A percentile compares a stretch with the other conserved stretches of the same genome.
Conservation (phyloP, 2,329 filamentous ascomycete species). For the Onygena corvina region DNA sequence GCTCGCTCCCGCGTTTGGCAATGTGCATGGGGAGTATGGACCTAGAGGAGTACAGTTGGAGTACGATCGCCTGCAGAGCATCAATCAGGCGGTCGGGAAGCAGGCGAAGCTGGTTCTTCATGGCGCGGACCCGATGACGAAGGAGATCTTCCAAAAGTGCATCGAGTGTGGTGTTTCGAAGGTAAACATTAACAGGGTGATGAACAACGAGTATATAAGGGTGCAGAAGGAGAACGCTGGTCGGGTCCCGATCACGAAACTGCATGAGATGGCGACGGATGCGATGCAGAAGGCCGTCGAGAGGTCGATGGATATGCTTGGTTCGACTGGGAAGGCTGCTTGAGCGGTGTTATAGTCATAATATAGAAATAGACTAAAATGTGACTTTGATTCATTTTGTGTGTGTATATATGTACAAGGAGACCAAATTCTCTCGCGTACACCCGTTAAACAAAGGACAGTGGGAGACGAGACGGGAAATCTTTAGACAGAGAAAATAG, state of each 20-base stretch:
- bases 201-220: slow-evolving; percentile 41
- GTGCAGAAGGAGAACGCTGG: slow-evolving; percentile 41
- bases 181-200: slow-evolving; percentile 49
- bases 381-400: background rate
- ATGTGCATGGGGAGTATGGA: slow-evolving; percentile 64
- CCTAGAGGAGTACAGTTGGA: slow-evolving; percentile 51
- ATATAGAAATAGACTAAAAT: background rate
- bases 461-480: background rate
- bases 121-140: slow-evolving; percentile 46
- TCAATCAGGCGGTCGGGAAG: slow-evolving; percentile 38
- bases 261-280: slow-evolving; percentile 45
- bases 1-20: slow-evolving; percentile 63
- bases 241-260: slow-evolving; percentile 40
- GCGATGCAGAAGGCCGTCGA: slow-evolving; percentile 46
- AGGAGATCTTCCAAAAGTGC: slow-evolving; percentile 44
- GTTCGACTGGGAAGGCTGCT: slow-evolving; percentile 29
- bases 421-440: background rate
- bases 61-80: slow-evolving; percentile 42
- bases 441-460: background rate
- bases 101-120: slow-evolving; percentile 42
- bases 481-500: background rate
- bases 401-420: slow-evolving; percentile 2
- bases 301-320: slow-evolving; percentile 43
- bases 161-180: slow-evolving; percentile 45
- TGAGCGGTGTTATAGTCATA: background rate